These are phyloP conservation scores for Isoetes engelmannii DNA, from an alignment of 83 land plant species.

Conservation along the genomic window DNA sequence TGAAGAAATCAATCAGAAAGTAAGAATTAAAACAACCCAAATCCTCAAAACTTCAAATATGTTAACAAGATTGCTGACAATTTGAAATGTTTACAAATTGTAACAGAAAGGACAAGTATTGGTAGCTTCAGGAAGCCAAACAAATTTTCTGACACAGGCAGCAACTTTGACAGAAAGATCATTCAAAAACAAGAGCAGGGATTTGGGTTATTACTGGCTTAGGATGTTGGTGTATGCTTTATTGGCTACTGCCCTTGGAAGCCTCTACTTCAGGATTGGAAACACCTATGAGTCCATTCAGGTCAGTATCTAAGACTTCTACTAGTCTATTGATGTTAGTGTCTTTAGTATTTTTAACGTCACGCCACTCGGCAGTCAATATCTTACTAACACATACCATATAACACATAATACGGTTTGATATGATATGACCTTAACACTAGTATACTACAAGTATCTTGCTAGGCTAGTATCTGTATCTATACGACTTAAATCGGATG, in stretches of 20 bases:
- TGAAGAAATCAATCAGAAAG: constrained; percentile 18
- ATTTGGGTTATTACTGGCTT: constrained; percentile 10
- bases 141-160: not conserved
- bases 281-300: not conserved
- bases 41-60: not conserved
- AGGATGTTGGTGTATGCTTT: not conserved
- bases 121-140: not conserved
- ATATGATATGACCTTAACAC: too few species aligned
- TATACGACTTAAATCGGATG: too few species aligned
- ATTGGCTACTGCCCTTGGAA: constrained; percentile 2
- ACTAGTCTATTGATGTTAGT: too few species aligned
- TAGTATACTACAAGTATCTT: too few species aligned
- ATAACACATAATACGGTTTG: too few species aligned
- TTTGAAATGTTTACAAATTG: not conserved
- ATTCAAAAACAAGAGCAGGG: constrained; percentile 1
- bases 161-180: not conserved
- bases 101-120: constrained; percentile 1
- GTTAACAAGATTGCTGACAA: not conserved
- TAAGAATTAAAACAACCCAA: not conserved
- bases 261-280: not conserved
- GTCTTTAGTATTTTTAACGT: too few species aligned
- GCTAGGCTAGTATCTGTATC: too few species aligned
- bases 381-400: too few species aligned
- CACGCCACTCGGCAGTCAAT: too few species aligned
- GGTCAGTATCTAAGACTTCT: too few species aligned